A percentile compares a stretch with the other conserved stretches of the same genome.
phyloP scores from a whole-genome alignment of 208 protist species.

The Leishmania gerbilli region DNA sequence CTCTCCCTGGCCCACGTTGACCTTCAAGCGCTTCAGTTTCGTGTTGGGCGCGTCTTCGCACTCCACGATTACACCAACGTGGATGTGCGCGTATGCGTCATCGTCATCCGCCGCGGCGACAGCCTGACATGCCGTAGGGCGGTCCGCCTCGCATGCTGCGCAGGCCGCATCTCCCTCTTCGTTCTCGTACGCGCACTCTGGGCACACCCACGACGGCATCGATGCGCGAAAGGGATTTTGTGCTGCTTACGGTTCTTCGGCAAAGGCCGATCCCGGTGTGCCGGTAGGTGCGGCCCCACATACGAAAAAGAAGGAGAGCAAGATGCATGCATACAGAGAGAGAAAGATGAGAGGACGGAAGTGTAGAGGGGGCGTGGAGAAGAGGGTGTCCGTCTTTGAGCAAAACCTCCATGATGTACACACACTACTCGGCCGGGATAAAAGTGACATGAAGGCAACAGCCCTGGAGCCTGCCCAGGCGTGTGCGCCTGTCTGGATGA shows the following conservation, averaged over 20 bases:
- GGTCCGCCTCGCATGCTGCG: conserved; percentile 55
- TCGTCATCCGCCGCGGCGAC: conserved; percentile 41
- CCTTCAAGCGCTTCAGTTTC: conserved; percentile 69
- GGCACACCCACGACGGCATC: conserved; percentile 51
- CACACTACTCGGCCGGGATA: background rate
- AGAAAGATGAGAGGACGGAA: background rate
- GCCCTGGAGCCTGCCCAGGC: background rate
- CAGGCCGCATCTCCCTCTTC: conserved; percentile 42
- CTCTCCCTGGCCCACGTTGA: conserved; percentile 55
- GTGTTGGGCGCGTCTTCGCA: conserved; percentile 60
- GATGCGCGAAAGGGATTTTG: background rate
- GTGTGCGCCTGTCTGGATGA: background rate
- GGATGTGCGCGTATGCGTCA: conserved; percentile 46
- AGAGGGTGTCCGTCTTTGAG: background rate
- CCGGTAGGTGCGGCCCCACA: background rate
- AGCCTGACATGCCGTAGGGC: conserved; percentile 24
- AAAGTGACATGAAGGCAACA: too few relatives aligned
- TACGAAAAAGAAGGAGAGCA: background rate
- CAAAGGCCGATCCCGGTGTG: background rate
- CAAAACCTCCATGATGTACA: background rate
- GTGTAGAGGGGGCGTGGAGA: background rate
- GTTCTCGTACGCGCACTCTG: conserved; percentile 64
- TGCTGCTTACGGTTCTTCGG: background rate
- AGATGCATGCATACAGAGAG: background rate
- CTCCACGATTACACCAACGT: conserved; percentile 52